Base-by-base conservation (phyloP, 2,329 filamentous ascomycete species). In the Ophiognomonia clavigignenti-juglandacearum region DNA sequence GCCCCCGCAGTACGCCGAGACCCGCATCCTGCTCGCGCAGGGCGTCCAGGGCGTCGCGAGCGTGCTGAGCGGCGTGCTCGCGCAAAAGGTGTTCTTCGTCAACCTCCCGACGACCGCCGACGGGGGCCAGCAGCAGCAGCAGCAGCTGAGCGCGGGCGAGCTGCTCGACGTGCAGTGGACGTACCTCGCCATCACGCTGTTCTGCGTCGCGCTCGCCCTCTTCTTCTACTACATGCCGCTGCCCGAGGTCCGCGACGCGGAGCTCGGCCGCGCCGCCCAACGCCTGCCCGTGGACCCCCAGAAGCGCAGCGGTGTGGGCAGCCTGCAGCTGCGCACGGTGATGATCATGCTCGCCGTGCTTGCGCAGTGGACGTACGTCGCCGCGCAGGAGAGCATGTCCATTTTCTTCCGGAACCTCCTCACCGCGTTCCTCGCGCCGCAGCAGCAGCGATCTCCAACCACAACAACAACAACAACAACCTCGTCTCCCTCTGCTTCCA, bases 111-210 rank as follows among this genome's bases (percentile, higher is more conserved):
- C 14, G 54, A 54, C 10, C 48, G 52, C 18, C 56, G 42, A 13
- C 58, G 24, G 6, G 24, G 10, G 24, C 6, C 24, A 10, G 24
- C 24, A 26, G 24, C n/a, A n/a, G n/a, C n/a, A n/a, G n/a, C n/a
- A n/a, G n/a, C n/a, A n/a, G n/a, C n/a, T 56, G 27, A 61, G 54
- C n/a, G 59, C 72, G 2, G 64, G 72, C 24, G 77, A 77, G 1
- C 73, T 93, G 3, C 76, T 86, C 52, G 82, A 85, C 51, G 85
- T 92, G 2, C 88, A 93, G 64, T 95, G 85, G 85, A 86, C 87
- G 0, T 93, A 93, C 56, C 75, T 93, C n/a, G 85, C 83, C 46
- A 85, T 92, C 51, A 88, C 86, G 0, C 71, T 85, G 20, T 83
- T 90, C 47, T 87, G 85, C 48, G 86, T 85, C 43, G 70, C 78